Evolutionary conservation across 176 grass and related monocot genomes (phyloP), one percentile per base, ranked within the genome.

Genomic region (Eragrostis nindensis): DNA sequence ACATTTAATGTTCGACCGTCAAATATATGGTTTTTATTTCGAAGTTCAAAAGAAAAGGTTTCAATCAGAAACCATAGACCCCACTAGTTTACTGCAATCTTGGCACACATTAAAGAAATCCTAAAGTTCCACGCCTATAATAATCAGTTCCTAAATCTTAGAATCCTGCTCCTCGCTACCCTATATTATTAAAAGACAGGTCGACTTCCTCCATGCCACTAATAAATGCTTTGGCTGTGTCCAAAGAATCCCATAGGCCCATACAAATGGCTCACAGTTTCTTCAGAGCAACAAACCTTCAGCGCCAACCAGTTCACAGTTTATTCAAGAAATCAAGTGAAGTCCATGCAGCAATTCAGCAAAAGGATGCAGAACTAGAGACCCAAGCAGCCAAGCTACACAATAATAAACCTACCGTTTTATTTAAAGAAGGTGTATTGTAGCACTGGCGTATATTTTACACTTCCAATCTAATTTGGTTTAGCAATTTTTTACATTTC

Each of bases 191-290:
- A 29, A 15, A 62, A 12, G 27, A 12, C 25, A 29, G 59, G 5
- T 13, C 25, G 27, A 14, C 11, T 62, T 62, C 43, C 9, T 44
- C 5, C 13, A 59, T 72, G 46, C 5, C 15, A 36, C 27, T 16
- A 36, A 29, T 64, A 14, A 8, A 62, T 62, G 11, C 11, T 29
- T 16, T n/a, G 11, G 19, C 19, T 41, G 7, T 43, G 53, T 16
- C 21, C 54, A 13, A 49, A 56, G 8, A 8, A 59, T 19, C 17
- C 11, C 18, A n/a, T n/a, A n/a, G n/a, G n/a, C n/a, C n/a, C n/a
- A 66, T 66, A 27, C 18, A 42, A 45, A 40, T 74, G 49, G 22
- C 49, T 57, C 48, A 39, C 40, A 46, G 41, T 75, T 60, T 68
- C 32, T 18, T 50, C 47, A 29, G 53, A 65, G 22, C 36, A 77